Base-by-base conservation (phyloP, 2,329 filamentous ascomycete genomes). In the Graphium sp. region DNA sequence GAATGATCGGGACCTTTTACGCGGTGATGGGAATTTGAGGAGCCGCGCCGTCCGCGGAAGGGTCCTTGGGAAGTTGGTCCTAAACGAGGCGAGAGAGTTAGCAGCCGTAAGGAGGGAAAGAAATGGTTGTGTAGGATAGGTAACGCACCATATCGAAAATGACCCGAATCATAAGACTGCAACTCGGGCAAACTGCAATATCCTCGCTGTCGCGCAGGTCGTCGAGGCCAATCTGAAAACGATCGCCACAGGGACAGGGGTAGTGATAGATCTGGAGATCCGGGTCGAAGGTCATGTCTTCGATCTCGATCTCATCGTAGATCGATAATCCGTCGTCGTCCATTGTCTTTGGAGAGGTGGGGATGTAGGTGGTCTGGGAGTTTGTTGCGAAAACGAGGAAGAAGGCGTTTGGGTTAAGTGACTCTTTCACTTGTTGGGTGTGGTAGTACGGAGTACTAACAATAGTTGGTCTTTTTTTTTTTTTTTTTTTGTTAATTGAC, bases 281-380 rank as follows among this genome's bases (percentile, higher is more conserved):
- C 26, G 73, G 58, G 52, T 94, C 84, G 50, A 71, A 94, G 44
- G 80, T 89, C 84, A 94, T 92, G 55, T 98, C 89, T 53, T 95
- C 87, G 58, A 95, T 94, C 52, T 95, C 87, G 53, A 95, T 87
- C 55, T 94, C 87, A 47, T 95, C 87, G 61, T 94, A 95, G 49
- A 93, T 81, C 40, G 77, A 73, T 32, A 77, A 53, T 19, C 58
- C 57, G 30, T 69, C 62, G 38, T 76, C 67, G 47, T 74, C 72
- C 20, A 10, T 22, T 21, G 3, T 20, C 14, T 29, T 14, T 13
- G 11, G 23, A 14, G 21, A 24, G 23, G 18, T 27, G 17, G 14
- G 27, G 18, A 19, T 19, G n/a, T 10, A 26, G 26, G 25, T 12
- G n/a, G 14, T 12, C 24, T 13, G n/a, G 12, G 20, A 13, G 7